phyloP scores from a whole-genome alignment of 768 basidiomycete species.

The Mycena belliarum region DNA sequence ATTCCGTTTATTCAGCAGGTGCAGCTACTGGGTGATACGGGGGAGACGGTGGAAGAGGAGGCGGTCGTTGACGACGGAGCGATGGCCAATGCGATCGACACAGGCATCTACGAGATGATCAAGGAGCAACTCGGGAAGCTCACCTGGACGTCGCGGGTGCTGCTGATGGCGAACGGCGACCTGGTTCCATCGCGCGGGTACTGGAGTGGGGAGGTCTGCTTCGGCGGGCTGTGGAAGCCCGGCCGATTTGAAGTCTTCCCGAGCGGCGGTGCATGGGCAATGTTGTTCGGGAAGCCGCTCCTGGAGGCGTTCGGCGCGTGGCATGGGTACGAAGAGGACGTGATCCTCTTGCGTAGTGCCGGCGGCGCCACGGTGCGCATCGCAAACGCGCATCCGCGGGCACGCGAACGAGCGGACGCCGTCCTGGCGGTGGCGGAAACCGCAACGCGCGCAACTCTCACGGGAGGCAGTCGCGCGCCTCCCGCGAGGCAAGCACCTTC shows the following conservation, averaged over 20 bases:
- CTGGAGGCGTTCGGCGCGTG: conserved; percentile 15
- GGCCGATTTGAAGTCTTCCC: conserved; percentile 21
- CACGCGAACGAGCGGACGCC: neutral
- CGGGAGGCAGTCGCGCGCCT: neutral
- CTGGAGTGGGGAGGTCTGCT: conserved; percentile 15
- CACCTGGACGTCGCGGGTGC: neutral
- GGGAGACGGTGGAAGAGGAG: neutral
- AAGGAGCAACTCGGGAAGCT: neutral
- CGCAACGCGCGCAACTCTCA: neutral
- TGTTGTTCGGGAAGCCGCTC: conserved; percentile 22
- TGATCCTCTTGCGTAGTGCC: neutral
- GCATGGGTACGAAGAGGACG: conserved; percentile 16
- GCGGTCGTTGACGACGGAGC: conserved; percentile 19
- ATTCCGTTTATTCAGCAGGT: conserved; percentile 10
- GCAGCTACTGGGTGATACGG: neutral
- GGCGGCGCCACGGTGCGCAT: neutral
- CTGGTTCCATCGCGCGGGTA: conserved; percentile 12
- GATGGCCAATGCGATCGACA: conserved; percentile 12
- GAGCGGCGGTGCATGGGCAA: conserved; percentile 19
- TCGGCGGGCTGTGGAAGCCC: neutral
- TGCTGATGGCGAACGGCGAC: conserved; percentile 22
- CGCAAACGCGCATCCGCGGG: neutral
- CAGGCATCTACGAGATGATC: neutral
- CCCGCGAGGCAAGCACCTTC: neutral
- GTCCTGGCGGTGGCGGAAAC: conserved; percentile 5